Evolutionary conservation across 495 filamentous ascomycete genomes (phyloP), one percentile per base, ranked within the genome.

Genomic region (Penicillium canariense): DNA sequence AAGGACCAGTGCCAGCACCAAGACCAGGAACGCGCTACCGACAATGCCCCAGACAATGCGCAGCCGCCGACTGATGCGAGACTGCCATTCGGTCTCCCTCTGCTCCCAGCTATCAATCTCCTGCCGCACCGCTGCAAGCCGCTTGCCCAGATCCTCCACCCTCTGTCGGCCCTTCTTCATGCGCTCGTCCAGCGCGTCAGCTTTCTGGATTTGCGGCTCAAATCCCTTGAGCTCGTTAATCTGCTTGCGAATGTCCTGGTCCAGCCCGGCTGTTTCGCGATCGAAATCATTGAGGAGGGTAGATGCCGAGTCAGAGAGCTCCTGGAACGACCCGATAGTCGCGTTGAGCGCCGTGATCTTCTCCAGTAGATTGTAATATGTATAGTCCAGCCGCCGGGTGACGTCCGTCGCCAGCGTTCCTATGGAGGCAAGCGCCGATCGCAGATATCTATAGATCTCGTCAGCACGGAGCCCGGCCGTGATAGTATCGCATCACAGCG

Each of bases 351-450:
- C 69, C 38, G 82, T 79, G 27, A 93, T 76, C 54, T 88, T 93
- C 63, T 93, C 87, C 14, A 94, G 77, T 5, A 97, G 77, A 4
- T 87, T 84, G 61, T 92, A 91, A 72, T 96, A 96, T 0, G 87
- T 91, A 59, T 88, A 87, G 63, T 96, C 90, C n/a, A 97, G 80
- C 39, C 82, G 82, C 55, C 82, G 81, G 17, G 85, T 94, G 3
- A 84, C 83, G 31, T 80, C 79, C 48, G 71, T 81, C 23, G 75
- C 75, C 22, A 71, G 65, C 0, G 70, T 70, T 12, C 73, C 71
- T 36, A 76, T 70, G 1, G 69, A 66, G 7, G 68, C 61, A 18
- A 76, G 55, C n/a, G 70, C 66, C 30, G 62, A 68, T 2, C 63
- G 68, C 34, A 78, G 60, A 59, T 66, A 73, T 38, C 73, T 77